phyloP scores from a whole-genome alignment of 2,329 filamentous ascomycete genomes.

The Microdochium nivale region DNA sequence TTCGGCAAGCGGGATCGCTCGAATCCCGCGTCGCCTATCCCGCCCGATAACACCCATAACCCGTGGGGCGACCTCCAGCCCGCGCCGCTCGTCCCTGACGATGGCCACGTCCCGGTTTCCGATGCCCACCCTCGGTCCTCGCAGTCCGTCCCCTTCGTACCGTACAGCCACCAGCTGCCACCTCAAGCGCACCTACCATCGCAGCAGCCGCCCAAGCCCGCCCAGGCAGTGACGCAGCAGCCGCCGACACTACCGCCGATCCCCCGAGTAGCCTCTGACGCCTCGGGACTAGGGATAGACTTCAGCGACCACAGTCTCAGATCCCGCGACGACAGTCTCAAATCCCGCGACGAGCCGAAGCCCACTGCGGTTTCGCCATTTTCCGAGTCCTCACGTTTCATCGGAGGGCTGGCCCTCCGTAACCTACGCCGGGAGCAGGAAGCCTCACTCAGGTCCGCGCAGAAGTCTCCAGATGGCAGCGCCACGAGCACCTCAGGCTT shows the following conservation, averaged over 20 bases:
- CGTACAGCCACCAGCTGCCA: not conserved
- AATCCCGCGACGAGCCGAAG: constrained; percentile 13
- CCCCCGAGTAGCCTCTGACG: constrained; percentile 21
- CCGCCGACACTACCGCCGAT: constrained; percentile 32
- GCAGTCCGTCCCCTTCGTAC: not conserved
- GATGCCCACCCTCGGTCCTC: constrained; percentile 29
- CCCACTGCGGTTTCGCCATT: constrained; percentile 23
- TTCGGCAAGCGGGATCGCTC: constrained; percentile 50
- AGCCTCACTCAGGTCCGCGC: constrained; percentile 10
- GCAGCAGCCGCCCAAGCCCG: constrained; percentile 22
- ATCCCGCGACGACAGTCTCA: constrained; percentile 6
- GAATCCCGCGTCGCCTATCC: constrained; percentile 42
- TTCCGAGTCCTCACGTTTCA: constrained; percentile 36
- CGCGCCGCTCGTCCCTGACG: constrained; percentile 30
- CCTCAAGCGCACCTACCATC: constrained; percentile 3
- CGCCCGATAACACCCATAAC: constrained; percentile 28
- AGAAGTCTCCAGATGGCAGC: not conserved
- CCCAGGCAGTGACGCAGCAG: constrained; percentile 26
- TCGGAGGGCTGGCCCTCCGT: constrained; percentile 44
- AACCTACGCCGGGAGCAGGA: constrained; percentile 37
- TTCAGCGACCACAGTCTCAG: not conserved
- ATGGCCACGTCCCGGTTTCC: constrained; percentile 32
- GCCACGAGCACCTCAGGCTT: constrained; percentile 18
- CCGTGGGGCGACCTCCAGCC: constrained; percentile 32
- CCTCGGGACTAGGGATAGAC: constrained; percentile 1